Percentiles rank a stretch among this genome's conserved stretches.
Evolutionary conservation across 768 basidiomycete genomes (phyloP).

Genomic region (Collybia sp.): DNA sequence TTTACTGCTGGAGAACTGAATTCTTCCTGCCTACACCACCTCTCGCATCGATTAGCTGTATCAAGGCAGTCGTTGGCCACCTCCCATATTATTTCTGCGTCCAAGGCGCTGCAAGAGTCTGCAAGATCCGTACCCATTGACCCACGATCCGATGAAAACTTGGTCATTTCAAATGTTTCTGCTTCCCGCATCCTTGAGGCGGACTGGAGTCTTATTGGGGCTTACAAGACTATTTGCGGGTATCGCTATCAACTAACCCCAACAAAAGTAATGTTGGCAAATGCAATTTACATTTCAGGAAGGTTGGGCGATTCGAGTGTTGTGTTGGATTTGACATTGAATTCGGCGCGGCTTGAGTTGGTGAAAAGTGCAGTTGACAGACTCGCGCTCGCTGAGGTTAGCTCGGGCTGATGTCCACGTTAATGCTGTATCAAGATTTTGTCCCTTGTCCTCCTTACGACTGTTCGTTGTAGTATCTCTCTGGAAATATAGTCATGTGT

Average conservation of each 20-base stretch:
- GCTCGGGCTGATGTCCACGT: too few relatives aligned
- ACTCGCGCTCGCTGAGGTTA: too few relatives aligned
- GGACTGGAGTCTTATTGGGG: constrained; percentile 31
- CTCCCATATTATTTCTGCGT: constrained; percentile 24
- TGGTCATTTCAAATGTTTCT: constrained; percentile 35
- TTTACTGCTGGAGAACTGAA: constrained; percentile 29
- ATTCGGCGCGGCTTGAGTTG: constrained; percentile 20
- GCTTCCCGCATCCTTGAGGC: constrained; percentile 33
- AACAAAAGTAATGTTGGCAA: constrained; percentile 26
- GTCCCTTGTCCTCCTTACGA: too few relatives aligned
- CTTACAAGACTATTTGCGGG: constrained; percentile 27
- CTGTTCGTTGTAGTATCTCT: too few relatives aligned
- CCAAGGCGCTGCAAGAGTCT: constrained; percentile 17
- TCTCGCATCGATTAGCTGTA: constrained; percentile 16
- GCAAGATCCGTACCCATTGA: constrained; percentile 26
- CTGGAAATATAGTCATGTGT: too few relatives aligned
- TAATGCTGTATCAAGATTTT: too few relatives aligned
- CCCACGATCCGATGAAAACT: constrained; percentile 27
- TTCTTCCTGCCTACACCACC: constrained; percentile 19
- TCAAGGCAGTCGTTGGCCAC: constrained; percentile 19
- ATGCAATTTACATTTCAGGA: constrained; percentile 33
- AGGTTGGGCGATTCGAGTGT: constrained; percentile 30
- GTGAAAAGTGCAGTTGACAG: constrained; percentile 21
- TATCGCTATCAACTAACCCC: constrained; percentile 34
- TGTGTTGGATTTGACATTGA: constrained; percentile 34